Evolutionary conservation across 768 basidiomycete species (phyloP).

Genomic region (Rhodocollybia butyracea): DNA sequence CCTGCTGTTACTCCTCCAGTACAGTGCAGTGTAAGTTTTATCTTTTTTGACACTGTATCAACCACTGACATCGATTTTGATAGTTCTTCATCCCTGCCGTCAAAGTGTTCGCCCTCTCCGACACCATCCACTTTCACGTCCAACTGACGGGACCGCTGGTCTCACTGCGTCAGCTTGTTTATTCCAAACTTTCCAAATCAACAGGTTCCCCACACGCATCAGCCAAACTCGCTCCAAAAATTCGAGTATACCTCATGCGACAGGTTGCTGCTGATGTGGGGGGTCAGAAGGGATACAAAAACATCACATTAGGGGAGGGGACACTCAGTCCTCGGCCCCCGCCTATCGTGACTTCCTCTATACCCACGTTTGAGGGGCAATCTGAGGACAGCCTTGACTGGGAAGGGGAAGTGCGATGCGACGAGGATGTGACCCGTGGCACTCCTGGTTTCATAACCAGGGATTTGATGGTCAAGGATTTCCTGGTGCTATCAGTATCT

Average conservation of each 20-base stretch:
- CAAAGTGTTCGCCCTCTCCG: constrained; percentile 49
- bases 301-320: constrained; percentile 45
- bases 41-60: not conserved
- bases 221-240: constrained; percentile 15
- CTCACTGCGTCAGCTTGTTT: constrained; percentile 45
- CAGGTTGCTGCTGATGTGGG: constrained; percentile 38
- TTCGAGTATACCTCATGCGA: constrained; percentile 53
- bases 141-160: constrained; percentile 49
- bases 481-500: constrained; percentile 1
- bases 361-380: constrained; percentile 17
- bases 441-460: constrained; percentile 45
- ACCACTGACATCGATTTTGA: not conserved
- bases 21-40: constrained; percentile 3
- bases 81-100: constrained; percentile 62
- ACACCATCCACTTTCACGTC: constrained; percentile 63
- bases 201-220: too few relatives aligned
- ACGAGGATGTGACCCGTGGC: constrained; percentile 26
- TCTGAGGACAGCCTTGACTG: constrained; percentile 51
- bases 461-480: constrained; percentile 33
- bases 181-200: constrained; percentile 14
- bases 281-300: constrained; percentile 34
- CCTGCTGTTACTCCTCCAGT: constrained; percentile 1
- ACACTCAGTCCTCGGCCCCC: constrained; percentile 44
- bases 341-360: constrained; percentile 20
- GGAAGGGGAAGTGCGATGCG: constrained; percentile 48